Evolutionary conservation across 2,329 filamentous ascomycete genomes (phyloP).

Genomic region (Acephala macrosclerotiorum): DNA sequence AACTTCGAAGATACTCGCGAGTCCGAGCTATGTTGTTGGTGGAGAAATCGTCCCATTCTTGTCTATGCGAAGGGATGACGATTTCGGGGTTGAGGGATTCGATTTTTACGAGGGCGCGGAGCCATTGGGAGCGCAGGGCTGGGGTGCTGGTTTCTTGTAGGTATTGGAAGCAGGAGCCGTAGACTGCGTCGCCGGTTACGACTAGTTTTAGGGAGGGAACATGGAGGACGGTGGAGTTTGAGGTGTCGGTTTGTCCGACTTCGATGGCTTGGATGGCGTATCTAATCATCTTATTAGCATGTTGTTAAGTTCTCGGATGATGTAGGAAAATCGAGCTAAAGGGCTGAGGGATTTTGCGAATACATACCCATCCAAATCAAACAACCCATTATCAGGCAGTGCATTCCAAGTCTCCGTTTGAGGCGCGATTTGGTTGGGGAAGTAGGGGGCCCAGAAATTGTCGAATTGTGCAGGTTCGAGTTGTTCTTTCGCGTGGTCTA

Average conservation of each 20-base stretch:
- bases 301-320: too few relatives aligned
- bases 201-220: conserved; percentile 46
- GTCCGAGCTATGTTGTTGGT: conserved; percentile 36
- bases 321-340: too few relatives aligned
- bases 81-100: conserved; percentile 40
- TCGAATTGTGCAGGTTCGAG: neutral
- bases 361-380: conserved; percentile 37
- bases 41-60: conserved; percentile 36
- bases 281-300: too few relatives aligned
- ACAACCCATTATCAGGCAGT: conserved; percentile 27
- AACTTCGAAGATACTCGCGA: conserved; percentile 38
- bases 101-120: conserved; percentile 42
- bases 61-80: conserved; percentile 44
- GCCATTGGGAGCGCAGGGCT: conserved; percentile 42
- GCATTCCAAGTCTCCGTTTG: conserved; percentile 25
- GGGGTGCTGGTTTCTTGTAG: conserved; percentile 44
- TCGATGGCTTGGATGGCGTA: conserved; percentile 35
- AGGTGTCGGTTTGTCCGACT: conserved; percentile 36
- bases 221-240: conserved; percentile 45
- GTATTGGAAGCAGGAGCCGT: conserved; percentile 37
- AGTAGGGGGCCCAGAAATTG: neutral
- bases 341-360: too few relatives aligned
- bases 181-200: conserved; percentile 50
- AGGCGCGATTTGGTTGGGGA: conserved; percentile 1
- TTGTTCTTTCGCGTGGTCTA: conserved; percentile 17